A percentile compares a stretch with the other conserved stretches of the same genome.
phyloP scores from a whole-genome alignment of 73 alveolate genomes.

The Loxodes magnus region DNA sequence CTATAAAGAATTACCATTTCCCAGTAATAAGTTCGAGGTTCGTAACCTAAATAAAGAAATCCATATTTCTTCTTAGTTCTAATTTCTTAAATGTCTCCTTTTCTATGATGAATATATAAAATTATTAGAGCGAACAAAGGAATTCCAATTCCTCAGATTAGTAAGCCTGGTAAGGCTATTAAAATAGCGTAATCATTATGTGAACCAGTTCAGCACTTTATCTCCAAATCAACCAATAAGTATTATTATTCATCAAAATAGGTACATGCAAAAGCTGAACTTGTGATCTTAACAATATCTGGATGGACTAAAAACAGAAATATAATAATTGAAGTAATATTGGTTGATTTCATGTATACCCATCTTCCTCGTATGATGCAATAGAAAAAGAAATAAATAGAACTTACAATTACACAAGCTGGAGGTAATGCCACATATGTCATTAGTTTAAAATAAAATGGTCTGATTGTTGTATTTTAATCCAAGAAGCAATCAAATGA shows the following conservation, averaged over 20 bases:
- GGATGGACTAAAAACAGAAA: conserved; percentile 45
- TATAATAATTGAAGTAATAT: conserved; percentile 32
- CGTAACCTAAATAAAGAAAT: conserved; percentile 40
- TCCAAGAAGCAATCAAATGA: conserved; percentile 41
- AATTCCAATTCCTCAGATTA: conserved; percentile 10
- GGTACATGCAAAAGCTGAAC: conserved; percentile 32
- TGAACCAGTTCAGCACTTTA: conserved; percentile 17
- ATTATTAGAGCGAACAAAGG: neutral
- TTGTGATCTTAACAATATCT: conserved; percentile 25
- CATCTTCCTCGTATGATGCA: conserved; percentile 5
- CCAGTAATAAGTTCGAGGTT: conserved; percentile 40
- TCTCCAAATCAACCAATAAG: conserved; percentile 16
- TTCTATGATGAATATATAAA: neutral
- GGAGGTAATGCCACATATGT: conserved; percentile 25
- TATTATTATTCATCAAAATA: conserved; percentile 28
- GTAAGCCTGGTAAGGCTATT: conserved; percentile 37
- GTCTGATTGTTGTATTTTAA: conserved; percentile 20
- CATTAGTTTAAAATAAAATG: conserved; percentile 21
- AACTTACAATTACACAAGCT: conserved; percentile 1
- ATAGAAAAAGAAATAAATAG: conserved; percentile 9
- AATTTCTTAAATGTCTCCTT: neutral
- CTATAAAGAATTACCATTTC: conserved; percentile 46
- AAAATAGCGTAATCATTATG: conserved; percentile 4
- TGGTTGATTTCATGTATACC: conserved; percentile 10
- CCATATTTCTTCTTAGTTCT: conserved; percentile 38